A percentile compares a stretch with the other conserved stretches of the same genome.
Conservation (phyloP, 306 rosid species). For the Spatholobus suberectus region DNA sequence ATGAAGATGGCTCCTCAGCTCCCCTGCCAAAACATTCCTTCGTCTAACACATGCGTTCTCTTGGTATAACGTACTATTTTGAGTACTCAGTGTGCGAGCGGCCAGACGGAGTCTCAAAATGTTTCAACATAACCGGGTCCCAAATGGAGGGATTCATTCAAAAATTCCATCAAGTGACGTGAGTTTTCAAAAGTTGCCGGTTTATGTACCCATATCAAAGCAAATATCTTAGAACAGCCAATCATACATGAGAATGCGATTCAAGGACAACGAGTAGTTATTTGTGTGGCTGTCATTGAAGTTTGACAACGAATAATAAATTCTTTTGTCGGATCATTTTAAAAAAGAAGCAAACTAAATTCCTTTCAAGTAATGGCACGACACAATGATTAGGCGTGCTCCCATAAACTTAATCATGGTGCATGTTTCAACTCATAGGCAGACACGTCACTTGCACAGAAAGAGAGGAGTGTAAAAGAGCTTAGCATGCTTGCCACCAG, state of each 20-base stretch:
- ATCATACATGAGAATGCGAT: background rate
- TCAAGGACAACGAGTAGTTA: background rate
- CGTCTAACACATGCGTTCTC: background rate
- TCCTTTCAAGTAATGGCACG: slow-evolving; percentile 1
- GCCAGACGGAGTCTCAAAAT: background rate
- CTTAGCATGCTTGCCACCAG: background rate
- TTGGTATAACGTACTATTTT: background rate
- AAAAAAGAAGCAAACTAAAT: background rate
- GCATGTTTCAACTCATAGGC: slow-evolving; percentile 11
- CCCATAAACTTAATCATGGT: slow-evolving; percentile 6
- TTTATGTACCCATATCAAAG: background rate
- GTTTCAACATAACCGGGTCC: slow-evolving; percentile 8
- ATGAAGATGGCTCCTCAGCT: background rate
- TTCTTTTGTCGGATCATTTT: background rate
- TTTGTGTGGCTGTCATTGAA: background rate
- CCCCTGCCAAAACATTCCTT: background rate
- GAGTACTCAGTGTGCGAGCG: background rate
- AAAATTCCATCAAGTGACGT: background rate
- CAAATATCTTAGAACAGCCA: background rate
- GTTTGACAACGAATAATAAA: background rate
- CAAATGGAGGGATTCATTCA: background rate
- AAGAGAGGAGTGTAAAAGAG: slow-evolving; percentile 20
- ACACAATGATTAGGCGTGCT: slow-evolving; percentile 26
- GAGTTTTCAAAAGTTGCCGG: background rate
- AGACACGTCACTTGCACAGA: slow-evolving; percentile 14